These are phyloP conservation scores for Platanus orientalis DNA, from an alignment of 164 flowering plant genomes.

Conservation along the genomic window DNA sequence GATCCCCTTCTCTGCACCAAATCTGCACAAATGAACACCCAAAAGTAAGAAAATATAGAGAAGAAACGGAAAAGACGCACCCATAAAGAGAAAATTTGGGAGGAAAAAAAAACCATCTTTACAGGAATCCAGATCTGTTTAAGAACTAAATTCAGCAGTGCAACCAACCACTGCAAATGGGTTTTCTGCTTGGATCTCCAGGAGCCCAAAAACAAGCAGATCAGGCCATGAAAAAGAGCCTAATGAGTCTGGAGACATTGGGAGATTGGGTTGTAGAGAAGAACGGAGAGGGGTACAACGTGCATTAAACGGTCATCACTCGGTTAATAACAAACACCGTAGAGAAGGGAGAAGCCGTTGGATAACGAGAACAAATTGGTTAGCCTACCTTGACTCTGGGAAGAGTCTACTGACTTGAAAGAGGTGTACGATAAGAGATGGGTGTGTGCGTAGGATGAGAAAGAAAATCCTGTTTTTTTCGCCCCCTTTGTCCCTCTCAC, in stretches of 20 bases:
- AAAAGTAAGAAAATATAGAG: conserved; percentile 26
- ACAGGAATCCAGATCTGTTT: conserved; percentile 48
- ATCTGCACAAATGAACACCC: conserved; percentile 40
- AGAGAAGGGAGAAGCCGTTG: conserved; percentile 16
- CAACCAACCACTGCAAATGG: conserved; percentile 23
- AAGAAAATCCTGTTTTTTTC: neutral
- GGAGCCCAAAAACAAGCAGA: conserved; percentile 36
- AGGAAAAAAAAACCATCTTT: conserved; percentile 40
- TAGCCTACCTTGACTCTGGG: neutral
- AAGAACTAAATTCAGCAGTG: conserved; percentile 15
- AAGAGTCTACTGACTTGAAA: neutral
- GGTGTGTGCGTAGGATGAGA: conserved; percentile 31
- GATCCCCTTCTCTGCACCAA: conserved; percentile 41
- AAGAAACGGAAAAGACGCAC: neutral
- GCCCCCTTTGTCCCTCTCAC: conserved; percentile 54
- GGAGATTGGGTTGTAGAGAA: conserved; percentile 4
- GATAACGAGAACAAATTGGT: neutral
- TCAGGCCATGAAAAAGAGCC: conserved; percentile 28
- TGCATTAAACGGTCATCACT: conserved; percentile 32
- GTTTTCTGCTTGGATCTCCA: conserved; percentile 19
- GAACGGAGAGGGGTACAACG: conserved; percentile 18
- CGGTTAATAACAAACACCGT: conserved; percentile 7
- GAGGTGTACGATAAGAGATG: conserved; percentile 22
- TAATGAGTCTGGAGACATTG: conserved; percentile 13
- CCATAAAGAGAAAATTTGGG: conserved; percentile 13